A percentile compares a stretch with the other conserved stretches of the same genome.
Evolutionary conservation across 164 flowering plant genomes (phyloP).

Genomic region (Vitis labrusca): DNA sequence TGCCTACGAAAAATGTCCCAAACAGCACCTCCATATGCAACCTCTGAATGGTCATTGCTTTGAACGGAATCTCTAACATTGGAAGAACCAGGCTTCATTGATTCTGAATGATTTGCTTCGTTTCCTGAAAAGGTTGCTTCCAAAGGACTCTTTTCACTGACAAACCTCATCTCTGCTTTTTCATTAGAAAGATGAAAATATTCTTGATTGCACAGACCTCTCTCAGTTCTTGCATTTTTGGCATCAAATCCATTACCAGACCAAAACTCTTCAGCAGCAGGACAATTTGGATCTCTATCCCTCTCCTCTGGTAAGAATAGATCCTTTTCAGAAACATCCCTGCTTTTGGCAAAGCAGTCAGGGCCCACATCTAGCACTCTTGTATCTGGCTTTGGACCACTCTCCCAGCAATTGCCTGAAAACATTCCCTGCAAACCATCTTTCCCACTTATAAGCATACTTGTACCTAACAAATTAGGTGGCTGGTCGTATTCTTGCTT

Average conservation of each 20-base stretch:
- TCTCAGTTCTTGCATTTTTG: slow-evolving; percentile 4
- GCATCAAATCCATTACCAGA: slow-evolving; percentile 10
- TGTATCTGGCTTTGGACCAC: neutral
- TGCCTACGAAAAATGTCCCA: slow-evolving; percentile 90
- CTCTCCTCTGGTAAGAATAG: neutral
- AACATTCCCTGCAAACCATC: neutral
- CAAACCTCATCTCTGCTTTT: neutral
- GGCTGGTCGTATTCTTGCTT: neutral
- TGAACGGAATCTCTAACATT: neutral
- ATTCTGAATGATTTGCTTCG: slow-evolving; percentile 7
- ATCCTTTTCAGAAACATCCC: neutral
- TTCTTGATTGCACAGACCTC: slow-evolving; percentile 15
- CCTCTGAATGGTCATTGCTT: slow-evolving; percentile 11
- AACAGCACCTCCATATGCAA: slow-evolving; percentile 62
- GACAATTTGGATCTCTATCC: neutral
- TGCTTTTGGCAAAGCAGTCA: neutral
- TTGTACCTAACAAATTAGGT: neutral
- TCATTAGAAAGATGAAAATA: slow-evolving; percentile 1
- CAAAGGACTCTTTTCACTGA: neutral
- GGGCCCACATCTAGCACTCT: neutral
- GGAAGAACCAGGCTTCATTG: neutral
- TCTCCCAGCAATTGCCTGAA: neutral
- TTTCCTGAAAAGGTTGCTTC: slow-evolving; percentile 13
- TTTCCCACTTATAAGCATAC: neutral
- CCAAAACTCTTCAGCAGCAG: slow-evolving; percentile 1